These are phyloP conservation scores for Cutaneotrichosporon mucoides DNA, from an alignment of 1,284 basidiomycete genomes.

Conservation along the genomic window DNA sequence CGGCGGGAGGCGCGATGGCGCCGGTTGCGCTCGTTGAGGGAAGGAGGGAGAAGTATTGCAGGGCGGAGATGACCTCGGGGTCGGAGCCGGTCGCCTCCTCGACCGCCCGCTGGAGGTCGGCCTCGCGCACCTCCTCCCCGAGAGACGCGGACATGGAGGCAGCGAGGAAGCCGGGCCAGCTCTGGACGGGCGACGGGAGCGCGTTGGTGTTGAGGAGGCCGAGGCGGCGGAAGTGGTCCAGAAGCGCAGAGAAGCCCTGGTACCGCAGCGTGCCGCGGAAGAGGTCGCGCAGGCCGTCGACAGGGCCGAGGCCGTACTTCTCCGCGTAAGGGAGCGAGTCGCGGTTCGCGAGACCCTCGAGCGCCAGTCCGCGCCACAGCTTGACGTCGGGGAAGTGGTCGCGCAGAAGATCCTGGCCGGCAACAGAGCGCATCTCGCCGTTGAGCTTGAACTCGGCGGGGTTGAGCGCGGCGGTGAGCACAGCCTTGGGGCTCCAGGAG, in stretches of 20 bases:
- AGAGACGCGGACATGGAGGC: constrained; percentile 10
- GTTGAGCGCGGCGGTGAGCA: constrained; percentile 77
- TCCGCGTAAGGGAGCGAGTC: constrained; percentile 74
- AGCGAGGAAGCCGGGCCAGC: constrained; percentile 31
- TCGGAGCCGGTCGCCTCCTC: constrained; percentile 16
- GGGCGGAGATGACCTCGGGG: constrained; percentile 53
- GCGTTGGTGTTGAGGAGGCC: constrained; percentile 62
- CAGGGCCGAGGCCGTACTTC: constrained; percentile 62
- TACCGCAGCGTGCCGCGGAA: constrained; percentile 88
- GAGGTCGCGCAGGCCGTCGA: constrained; percentile 60
- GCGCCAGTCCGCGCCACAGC: constrained; percentile 61
- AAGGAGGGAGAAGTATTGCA: constrained; percentile 56
- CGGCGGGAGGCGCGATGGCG: not conserved
- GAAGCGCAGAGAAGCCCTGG: constrained; percentile 73
- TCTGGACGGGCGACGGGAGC: constrained; percentile 29
- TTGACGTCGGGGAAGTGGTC: constrained; percentile 63
- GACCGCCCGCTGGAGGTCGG: constrained; percentile 1
- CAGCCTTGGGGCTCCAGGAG: constrained; percentile 88
- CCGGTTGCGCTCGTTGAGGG: constrained; percentile 34
- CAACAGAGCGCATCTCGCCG: constrained; percentile 48
- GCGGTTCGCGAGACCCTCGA: constrained; percentile 87
- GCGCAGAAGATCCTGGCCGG: constrained; percentile 58
- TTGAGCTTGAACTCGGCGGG: constrained; percentile 66
- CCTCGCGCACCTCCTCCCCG: constrained; percentile 5
- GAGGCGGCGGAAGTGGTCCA: constrained; percentile 68